Percentiles rank a stretch among this genome's conserved stretches.
phyloP scores from a whole-genome alignment of 116 monocot genomes.

The Trichopus zeylanicus region DNA sequence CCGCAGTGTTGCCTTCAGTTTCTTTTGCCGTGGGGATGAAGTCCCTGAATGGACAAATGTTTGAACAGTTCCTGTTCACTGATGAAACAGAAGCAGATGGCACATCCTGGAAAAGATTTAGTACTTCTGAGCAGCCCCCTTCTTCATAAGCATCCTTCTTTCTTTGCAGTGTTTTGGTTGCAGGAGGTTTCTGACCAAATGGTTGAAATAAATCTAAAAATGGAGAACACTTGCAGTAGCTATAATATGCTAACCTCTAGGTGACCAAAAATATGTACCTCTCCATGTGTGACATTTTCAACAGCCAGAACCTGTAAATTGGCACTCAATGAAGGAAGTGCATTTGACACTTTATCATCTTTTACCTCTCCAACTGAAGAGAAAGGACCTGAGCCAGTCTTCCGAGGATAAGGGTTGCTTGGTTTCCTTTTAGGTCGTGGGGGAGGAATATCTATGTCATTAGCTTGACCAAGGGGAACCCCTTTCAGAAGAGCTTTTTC shows the following conservation, averaged over 20 bases:
- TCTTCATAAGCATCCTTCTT: constrained; percentile 43
- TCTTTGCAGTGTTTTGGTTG: constrained; percentile 16
- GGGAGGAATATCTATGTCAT: constrained; percentile 91
- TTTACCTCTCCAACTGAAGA: constrained; percentile 13
- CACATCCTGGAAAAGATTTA: constrained; percentile 51
- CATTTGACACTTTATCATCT: constrained; percentile 25
- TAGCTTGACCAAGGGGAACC: constrained; percentile 45
- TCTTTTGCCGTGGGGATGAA: constrained; percentile 19
- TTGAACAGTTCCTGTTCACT: constrained; percentile 19
- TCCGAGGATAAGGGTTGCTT: constrained; percentile 84
- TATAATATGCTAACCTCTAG: neutral
- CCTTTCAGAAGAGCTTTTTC: constrained; percentile 74
- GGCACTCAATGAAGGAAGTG: constrained; percentile 11
- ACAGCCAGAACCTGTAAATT: constrained; percentile 15
- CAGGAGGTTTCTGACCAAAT: constrained; percentile 25
- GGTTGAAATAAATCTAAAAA: neutral
- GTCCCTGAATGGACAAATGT: constrained; percentile 13
- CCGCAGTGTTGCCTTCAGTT: constrained; percentile 17
- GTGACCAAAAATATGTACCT: constrained; percentile 23
- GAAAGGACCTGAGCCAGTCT: constrained; percentile 20
- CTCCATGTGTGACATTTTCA: constrained; percentile 16
- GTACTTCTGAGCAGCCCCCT: constrained; percentile 38
- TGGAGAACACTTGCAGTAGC: neutral
- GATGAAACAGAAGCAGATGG: constrained; percentile 44
- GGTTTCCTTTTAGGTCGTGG: constrained; percentile 95